Evolutionary conservation across 2,329 filamentous ascomycete genomes (phyloP), one percentile per base, ranked within the genome.

Genomic region (Pyricularia pennisetigena): DNA sequence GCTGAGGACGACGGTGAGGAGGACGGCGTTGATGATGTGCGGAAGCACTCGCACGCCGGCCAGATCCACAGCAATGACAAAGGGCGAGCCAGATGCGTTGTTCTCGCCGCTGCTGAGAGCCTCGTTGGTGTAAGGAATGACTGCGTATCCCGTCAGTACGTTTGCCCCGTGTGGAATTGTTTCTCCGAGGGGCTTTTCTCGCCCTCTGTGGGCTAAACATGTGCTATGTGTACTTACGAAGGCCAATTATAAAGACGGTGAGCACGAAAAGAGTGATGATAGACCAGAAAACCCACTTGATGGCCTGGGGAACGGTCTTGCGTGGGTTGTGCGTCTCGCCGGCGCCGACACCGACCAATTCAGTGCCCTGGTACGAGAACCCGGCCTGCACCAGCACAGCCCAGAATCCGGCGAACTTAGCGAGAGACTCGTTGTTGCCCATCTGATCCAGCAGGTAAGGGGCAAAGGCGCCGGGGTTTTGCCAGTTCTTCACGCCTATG

Each of bases 341-440:
- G 4, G 91, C 91, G n/a, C 89, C 90, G 65, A 94, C 87, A 70
- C 88, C 91, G 9, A 93, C 90, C 20, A 93, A 83, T 78, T 94
- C 91, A 2, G 90, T 87, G 61, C 91, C 91, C 76, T 90, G 88
- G 78, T 86, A 91, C 24, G 85, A 85, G 76, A 91, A 90, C n/a
- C 85, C 86, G 26, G 89, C 89, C 67, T 87, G 87, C 71, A 91
- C 85, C 59, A 91, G 79, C 20, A 89, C 87, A 35, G 86, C 83
- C 87, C 88, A 90, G 79, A 91, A 90, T 12, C 86, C 88, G 67
- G 90, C 84, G 70, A 90, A 90, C 75, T 86, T 86, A 63, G 86
- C 88, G 1, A 82, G 80, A 26, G 81, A 73, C 30, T 84, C 86
- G 0, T 67, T 64, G 64, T 57, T 29, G 14, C 61, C 62, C 32